Evolutionary conservation across 2,329 filamentous ascomycete species (phyloP).

Genomic region (Hirsutella minnesotensis): DNA sequence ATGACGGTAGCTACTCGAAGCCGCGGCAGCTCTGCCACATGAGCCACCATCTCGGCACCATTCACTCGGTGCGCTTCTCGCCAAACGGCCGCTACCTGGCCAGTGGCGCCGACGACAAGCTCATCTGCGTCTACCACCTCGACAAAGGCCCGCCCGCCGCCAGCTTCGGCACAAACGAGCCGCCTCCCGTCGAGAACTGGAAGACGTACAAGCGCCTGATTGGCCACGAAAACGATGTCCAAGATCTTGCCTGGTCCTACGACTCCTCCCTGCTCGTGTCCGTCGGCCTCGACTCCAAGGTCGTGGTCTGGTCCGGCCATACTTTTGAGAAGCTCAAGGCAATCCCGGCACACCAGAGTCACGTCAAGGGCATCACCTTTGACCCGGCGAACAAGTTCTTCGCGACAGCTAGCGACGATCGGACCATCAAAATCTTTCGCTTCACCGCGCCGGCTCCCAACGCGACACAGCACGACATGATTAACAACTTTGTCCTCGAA

Average conservation of each 20-base stretch:
- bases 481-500: conserved; percentile 92
- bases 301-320: conserved; percentile 95
- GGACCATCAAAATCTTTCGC: conserved; percentile 91
- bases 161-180: conserved; percentile 81
- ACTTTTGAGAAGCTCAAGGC: conserved; percentile 98
- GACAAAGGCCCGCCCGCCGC: conserved; percentile 71
- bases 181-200: conserved; percentile 94
- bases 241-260: conserved; percentile 92
- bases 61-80: conserved; percentile 94
- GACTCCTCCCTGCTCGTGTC: conserved; percentile 94
- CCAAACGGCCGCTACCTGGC: conserved; percentile 90
- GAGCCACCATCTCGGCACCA: conserved; percentile 96
- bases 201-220: conserved; percentile 87
- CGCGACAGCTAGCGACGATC: conserved; percentile 92
- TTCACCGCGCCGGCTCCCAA: conserved; percentile 88
- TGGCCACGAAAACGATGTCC: conserved; percentile 96
- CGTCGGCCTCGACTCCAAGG: conserved; percentile 92
- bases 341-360: conserved; percentile 83
- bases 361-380: conserved; percentile 97
- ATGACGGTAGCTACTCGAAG: conserved; percentile 56
- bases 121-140: conserved; percentile 92
- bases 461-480: conserved; percentile 85
- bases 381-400: conserved; percentile 99
- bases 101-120: conserved; percentile 95
- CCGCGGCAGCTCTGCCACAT: conserved; percentile 94